Base-by-base conservation (phyloP, 2,329 filamentous ascomycete species). In the Ustilaginoidea virens region DNA sequence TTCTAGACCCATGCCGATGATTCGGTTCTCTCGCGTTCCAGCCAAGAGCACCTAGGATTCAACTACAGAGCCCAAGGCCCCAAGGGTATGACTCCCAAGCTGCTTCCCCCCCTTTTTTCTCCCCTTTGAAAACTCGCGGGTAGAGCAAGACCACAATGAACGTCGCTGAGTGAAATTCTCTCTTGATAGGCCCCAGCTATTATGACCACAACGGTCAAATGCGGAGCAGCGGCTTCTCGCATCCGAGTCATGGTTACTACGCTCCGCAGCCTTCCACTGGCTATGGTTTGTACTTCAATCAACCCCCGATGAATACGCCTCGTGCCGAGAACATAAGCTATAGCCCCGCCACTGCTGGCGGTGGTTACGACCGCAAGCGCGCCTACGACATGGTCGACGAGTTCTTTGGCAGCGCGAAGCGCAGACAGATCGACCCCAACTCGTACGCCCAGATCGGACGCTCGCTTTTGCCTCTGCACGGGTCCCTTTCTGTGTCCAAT, bases 391-490 rank as follows among this genome's bases (percentile, higher is more conserved):
- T 81, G 33, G 62, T 94, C 34, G 87, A 92, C 48, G 83, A 93
- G 50, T 93, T 96, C 60, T 92, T 96, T 41, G 82, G 80, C 40
- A 83, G 81, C 49, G 75, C 85, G 41, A 96, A 94, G 66, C 81
- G 86, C 44, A 80, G 85, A 46, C 75, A 85, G 43, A 80, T 96
- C 40, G 83, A 96, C 49, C 80, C 86, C 3, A 68, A 68, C 30
- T 90, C 80, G n/a, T 96, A 94, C 54, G 69, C 79, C 33, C 81
- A 92, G 47, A 85, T 98, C 39, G 85, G 85, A 41, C 82, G 90
- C 49, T 79, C 86, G 36, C 68, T 98, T 34, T 70, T 87, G 50
- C 79, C 80, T 36, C 67, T 92, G 9, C 81, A 90, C 48, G 72
- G 73, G 30, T 64, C 79, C 55, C 75, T 67, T 46, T 72, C 55